phyloP scores from a whole-genome alignment of 768 basidiomycete species.

The Kondoa subrosea region DNA sequence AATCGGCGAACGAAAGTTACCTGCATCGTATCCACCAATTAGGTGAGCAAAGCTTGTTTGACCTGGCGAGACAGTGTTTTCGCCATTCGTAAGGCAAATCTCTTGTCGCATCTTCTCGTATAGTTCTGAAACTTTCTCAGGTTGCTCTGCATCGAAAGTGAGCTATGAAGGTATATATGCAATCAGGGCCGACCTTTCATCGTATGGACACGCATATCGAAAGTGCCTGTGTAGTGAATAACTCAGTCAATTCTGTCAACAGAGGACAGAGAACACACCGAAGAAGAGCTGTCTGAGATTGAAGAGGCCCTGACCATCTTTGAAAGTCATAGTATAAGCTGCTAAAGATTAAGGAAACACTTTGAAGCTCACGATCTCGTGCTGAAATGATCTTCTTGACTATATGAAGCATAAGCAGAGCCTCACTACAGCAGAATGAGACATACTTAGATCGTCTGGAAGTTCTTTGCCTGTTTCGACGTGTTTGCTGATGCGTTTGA shows the following conservation, averaged over 20 bases:
- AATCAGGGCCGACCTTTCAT: background rate
- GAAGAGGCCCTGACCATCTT: constrained; percentile 42
- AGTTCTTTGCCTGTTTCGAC: constrained; percentile 51
- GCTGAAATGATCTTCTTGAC: constrained; percentile 69
- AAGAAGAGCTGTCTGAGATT: constrained; percentile 73
- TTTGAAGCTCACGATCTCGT: too few species aligned
- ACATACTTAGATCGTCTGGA: constrained; percentile 14
- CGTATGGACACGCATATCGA: constrained; percentile 58
- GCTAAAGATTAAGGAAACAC: too few species aligned
- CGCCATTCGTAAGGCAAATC: constrained; percentile 32
- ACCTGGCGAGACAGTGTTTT: constrained; percentile 45
- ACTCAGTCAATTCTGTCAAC: background rate
- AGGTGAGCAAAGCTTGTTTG: constrained; percentile 65
- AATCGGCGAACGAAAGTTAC: background rate
- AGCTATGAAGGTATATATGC: background rate
- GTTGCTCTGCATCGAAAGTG: background rate
- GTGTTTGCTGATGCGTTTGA: constrained; percentile 63
- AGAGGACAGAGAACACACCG: constrained; percentile 31
- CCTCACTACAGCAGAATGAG: background rate
- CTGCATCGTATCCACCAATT: constrained; percentile 1
- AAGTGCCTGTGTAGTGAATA: constrained; percentile 40
- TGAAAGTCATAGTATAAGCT: too few species aligned
- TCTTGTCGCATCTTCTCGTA: constrained; percentile 58
- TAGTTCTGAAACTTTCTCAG: background rate
- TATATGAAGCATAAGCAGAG: constrained; percentile 41